Evolutionary conservation across 225 moss, liverwort and hornwort species (phyloP), one percentile per base, ranked within the genome.

Genomic region (Lunularia cruciata): DNA sequence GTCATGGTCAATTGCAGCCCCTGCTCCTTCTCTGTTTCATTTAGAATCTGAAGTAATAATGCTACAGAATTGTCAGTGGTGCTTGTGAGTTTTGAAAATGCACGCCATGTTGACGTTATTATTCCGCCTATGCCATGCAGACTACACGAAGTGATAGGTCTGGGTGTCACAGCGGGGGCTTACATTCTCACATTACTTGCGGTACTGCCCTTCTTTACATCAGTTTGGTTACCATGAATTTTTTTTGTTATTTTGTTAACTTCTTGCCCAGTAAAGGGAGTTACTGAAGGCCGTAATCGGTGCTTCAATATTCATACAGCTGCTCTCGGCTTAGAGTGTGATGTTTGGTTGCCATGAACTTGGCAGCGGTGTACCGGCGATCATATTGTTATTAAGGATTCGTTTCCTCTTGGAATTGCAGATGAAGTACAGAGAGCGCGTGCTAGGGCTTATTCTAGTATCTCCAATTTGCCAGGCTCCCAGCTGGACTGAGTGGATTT

Each of bases 401-500:
- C 47, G 1, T 19, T 19, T 30, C 45, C 14, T 42, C 23, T 22
- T 46, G 63, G 45, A 1, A 61, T 16, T 84, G 84, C 90, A 95
- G 90, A 53, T 87, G 75, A 96, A 96, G 69, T 86, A 84, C 30
- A 82, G 87, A 60, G 86, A 92, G 64, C 88, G 96, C 31, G 90
- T 89, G 16, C 25, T 84, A 63, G 96, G 96, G 34, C 84, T 96
- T 42, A 96, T 96, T 34, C 69, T 96, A 16, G 90, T 96, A 48
- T 96, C 96, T 12, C 96, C 96, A 5, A 80, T 92, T 20, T 85
- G 87, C 49, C 92, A 90, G 73, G 77, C 83, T 16, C 86, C 96
- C 1, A 87, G 88, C 40, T 96, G 96, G 96, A 89, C 90, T 13
- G 96, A 96, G 43, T 96, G 96, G 96, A 76, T 96, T 11, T 92